Conservation (phyloP, 495 filamentous ascomycete genomes). For the Xylaria acuta region DNA sequence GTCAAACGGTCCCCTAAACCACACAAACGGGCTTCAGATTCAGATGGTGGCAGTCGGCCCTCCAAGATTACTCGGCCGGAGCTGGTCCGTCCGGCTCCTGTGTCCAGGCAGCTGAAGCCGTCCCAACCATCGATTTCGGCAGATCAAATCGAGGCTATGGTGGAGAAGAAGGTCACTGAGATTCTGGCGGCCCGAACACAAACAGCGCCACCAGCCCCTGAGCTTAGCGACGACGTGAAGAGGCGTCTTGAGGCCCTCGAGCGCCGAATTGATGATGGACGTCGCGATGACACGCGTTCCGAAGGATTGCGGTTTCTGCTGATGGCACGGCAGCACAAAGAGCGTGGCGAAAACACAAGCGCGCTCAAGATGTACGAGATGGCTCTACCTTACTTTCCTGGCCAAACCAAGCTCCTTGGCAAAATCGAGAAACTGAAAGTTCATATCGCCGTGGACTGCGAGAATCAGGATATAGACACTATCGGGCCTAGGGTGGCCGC, state of each 20-base stretch:
- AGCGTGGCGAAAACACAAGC: slow-evolving; percentile 75
- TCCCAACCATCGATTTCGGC: slow-evolving; percentile 63
- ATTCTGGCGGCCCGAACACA: slow-evolving; percentile 75
- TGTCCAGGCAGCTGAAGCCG: slow-evolving; percentile 49
- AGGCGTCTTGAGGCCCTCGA: slow-evolving; percentile 83
- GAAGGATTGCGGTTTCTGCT: slow-evolving; percentile 85
- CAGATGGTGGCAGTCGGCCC: slow-evolving; percentile 42
- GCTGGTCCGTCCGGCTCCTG: slow-evolving; percentile 30
- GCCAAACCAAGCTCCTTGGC: slow-evolving; percentile 75
- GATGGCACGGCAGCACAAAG: slow-evolving; percentile 91
- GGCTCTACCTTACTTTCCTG: slow-evolving; percentile 84
- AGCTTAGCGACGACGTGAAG: slow-evolving; percentile 78
- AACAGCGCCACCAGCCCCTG: slow-evolving; percentile 51
- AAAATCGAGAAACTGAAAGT: slow-evolving; percentile 78
- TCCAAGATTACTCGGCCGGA: slow-evolving; percentile 52
- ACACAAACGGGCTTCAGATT: slow-evolving; percentile 54
- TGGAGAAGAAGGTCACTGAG: slow-evolving; percentile 89
- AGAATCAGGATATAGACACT: slow-evolving; percentile 30
- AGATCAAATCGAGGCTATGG: slow-evolving; percentile 85
- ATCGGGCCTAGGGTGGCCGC: slow-evolving; percentile 4
- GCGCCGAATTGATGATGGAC: slow-evolving; percentile 73
- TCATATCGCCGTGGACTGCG: slow-evolving; percentile 58
- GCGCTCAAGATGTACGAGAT: slow-evolving; percentile 87
- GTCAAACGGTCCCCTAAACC: slow-evolving; percentile 45
- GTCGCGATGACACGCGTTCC: slow-evolving; percentile 72